Evolutionary conservation across 2,329 filamentous ascomycete genomes (phyloP), one percentile per base, ranked within the genome.

Genomic region (Metarhizium guizhouense): DNA sequence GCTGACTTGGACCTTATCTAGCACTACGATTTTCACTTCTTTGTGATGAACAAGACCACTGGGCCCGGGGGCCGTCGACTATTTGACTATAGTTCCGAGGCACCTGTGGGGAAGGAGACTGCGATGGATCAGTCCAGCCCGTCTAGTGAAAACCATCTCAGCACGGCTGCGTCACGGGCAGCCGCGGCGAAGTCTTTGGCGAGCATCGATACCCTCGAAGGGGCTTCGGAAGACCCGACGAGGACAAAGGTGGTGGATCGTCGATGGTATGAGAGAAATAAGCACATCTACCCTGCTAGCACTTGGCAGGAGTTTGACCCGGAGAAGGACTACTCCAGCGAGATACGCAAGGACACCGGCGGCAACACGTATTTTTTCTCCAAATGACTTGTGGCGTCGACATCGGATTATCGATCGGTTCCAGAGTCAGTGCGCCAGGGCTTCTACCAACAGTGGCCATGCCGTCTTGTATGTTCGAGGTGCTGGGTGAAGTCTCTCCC

Each of bases 1-100:
- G 16, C 20, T 51, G 4, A 51, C 34, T 5, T 7, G 51, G 32
- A 34, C 47, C 42, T 34, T 55, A 18, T 51, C 3, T 67, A 97
- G 90, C 94, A 99, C 71, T 96, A 95, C 68, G 93, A 97, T 61
- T 91, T 99, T 68, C 94, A 97, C 70, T 94, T 93, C 73, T 97
- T 99, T 73, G 85, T 96, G 68, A 87, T 95, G 70, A 96, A 97
- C 70, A 90, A 87, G 65, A 88, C 84, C 30, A 71, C 83, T 2
- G 89, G 88, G 2, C 86, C 88, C n/a, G 83, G 84, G 42, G 86
- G 88, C 53, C 76, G 76, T 20, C 75, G 82, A 6, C 75, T 99
- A 10, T 97, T 99, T 69, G 80, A 90, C 65, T 96, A 92, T 69
- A 76, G 73, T 61, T 70, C 74, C 57, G 77, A 83, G 54, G 72